A percentile compares a stretch with the other conserved stretches of the same genome.
These are phyloP conservation scores for Draba incana DNA, from an alignment of 345 rosid genomes.

Conservation along the genomic window DNA sequence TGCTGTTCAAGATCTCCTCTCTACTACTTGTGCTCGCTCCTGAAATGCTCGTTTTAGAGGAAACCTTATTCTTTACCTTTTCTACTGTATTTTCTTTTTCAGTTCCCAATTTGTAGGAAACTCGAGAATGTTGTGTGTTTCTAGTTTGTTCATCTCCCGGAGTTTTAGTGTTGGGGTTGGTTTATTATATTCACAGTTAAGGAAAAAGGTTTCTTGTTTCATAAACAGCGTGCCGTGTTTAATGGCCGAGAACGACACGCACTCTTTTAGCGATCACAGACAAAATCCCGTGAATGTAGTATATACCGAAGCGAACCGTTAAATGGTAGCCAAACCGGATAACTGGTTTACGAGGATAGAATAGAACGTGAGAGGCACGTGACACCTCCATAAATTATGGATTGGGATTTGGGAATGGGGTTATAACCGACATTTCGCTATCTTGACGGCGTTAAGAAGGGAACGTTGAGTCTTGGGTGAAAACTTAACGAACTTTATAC, in stretches of 20 bases:
- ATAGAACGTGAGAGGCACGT: slow-evolving; percentile 38
- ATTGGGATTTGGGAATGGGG: slow-evolving; percentile 11
- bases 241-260: background rate
- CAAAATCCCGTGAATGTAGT: background rate
- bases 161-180: slow-evolving; percentile 25
- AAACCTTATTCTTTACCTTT: background rate
- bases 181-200: background rate
- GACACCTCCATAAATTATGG: background rate
- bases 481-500: slow-evolving; percentile 20
- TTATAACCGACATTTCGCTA: slow-evolving; percentile 4
- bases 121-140: slow-evolving; percentile 41
- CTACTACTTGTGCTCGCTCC: slow-evolving; percentile 28
- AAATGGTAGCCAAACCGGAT: slow-evolving; percentile 17
- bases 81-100: slow-evolving; percentile 1
- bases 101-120: slow-evolving; percentile 30
- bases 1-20: slow-evolving; percentile 60
- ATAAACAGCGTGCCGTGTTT: slow-evolving; percentile 18
- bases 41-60: slow-evolving; percentile 14
- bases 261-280: background rate
- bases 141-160: slow-evolving; percentile 40
- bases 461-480: slow-evolving; percentile 16
- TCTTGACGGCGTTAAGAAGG: slow-evolving; percentile 31
- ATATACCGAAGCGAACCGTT: slow-evolving; percentile 1
- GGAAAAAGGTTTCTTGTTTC: background rate
- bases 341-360: slow-evolving; percentile 5